Conservation (phyloP, 2,329 filamentous ascomycete genomes). For the Pseudopyricularia cyperi region DNA sequence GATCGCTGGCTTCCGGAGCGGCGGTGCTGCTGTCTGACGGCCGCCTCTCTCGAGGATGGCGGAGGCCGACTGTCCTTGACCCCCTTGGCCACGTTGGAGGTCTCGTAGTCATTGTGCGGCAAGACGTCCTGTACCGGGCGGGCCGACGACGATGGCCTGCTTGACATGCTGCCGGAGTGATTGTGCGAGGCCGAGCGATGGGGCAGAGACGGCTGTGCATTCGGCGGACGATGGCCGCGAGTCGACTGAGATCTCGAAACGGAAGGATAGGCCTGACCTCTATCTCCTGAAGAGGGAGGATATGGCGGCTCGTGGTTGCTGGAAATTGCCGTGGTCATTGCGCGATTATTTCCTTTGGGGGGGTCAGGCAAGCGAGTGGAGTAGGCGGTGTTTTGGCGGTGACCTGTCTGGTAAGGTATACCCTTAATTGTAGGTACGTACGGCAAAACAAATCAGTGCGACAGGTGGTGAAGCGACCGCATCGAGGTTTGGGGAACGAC, state of each 20-base stretch:
- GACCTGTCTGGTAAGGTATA: too few relatives aligned
- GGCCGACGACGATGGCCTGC: slow-evolving; percentile 21
- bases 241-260: slow-evolving; percentile 22
- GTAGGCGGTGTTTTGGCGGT: background rate
- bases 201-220: slow-evolving; percentile 13
- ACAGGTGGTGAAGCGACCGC: background rate
- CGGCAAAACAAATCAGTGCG: background rate
- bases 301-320: slow-evolving; percentile 17
- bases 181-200: slow-evolving; percentile 13
- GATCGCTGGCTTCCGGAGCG: slow-evolving; percentile 35
- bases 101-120: slow-evolving; percentile 60
- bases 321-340: slow-evolving; percentile 21
- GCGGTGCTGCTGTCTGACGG: slow-evolving; percentile 33
- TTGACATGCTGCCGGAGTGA: slow-evolving; percentile 9
- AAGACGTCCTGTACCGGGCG: slow-evolving; percentile 28
- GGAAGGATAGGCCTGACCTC: slow-evolving; percentile 13
- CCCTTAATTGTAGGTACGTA: background rate
- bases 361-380: background rate
- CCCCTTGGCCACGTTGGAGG: slow-evolving; percentile 53
- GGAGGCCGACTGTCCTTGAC: slow-evolving; percentile 47
- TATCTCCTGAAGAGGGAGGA: slow-evolving; percentile 12
- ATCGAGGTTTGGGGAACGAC: background rate
- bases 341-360: slow-evolving; percentile 4
- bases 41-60: slow-evolving; percentile 35
- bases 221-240: slow-evolving; percentile 17